Conservation (phyloP, 2,329 filamentous ascomycete species). For the Fusarium piperis region DNA sequence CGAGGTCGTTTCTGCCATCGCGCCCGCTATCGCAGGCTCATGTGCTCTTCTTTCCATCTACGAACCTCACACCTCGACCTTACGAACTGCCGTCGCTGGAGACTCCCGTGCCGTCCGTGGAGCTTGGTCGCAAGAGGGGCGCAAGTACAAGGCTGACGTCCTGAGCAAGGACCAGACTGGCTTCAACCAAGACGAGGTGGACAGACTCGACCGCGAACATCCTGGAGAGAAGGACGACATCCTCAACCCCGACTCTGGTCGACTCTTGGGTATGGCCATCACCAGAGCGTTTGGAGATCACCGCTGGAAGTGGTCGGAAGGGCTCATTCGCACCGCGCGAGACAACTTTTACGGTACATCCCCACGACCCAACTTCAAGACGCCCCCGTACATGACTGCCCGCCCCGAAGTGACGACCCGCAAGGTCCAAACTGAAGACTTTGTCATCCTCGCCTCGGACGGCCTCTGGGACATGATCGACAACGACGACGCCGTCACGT, state of each 20-base stretch:
- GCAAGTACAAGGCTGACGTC: slow-evolving; percentile 60
- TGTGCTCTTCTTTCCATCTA: slow-evolving; percentile 72
- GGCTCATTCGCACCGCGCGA: slow-evolving; percentile 47
- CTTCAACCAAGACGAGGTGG: slow-evolving; percentile 67
- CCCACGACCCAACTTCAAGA: slow-evolving; percentile 55
- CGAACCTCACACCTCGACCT: slow-evolving; percentile 60
- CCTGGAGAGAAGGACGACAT: slow-evolving; percentile 70
- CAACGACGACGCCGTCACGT: slow-evolving; percentile 65
- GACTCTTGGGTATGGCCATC: slow-evolving; percentile 69
- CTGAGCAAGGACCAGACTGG: slow-evolving; percentile 75
- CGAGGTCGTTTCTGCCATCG: slow-evolving; percentile 45
- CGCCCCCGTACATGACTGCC: slow-evolving; percentile 75
- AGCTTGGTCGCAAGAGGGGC: slow-evolving; percentile 50
- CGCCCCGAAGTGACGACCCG: slow-evolving; percentile 71
- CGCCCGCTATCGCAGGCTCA: slow-evolving; percentile 60
- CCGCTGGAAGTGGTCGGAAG: slow-evolving; percentile 72
- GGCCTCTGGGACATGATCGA: slow-evolving; percentile 72
- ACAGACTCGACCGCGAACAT: slow-evolving; percentile 65
- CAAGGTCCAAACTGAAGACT: slow-evolving; percentile 59
- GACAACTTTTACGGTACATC: slow-evolving; percentile 60
- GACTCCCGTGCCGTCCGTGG: slow-evolving; percentile 75
- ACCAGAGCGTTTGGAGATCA: slow-evolving; percentile 75
- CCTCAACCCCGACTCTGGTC: slow-evolving; percentile 57
- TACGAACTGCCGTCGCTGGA: slow-evolving; percentile 73
- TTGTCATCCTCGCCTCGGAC: slow-evolving; percentile 74